These are phyloP conservation scores for Triadica sebifera DNA, from an alignment of 345 rosid species.

Conservation along the genomic window DNA sequence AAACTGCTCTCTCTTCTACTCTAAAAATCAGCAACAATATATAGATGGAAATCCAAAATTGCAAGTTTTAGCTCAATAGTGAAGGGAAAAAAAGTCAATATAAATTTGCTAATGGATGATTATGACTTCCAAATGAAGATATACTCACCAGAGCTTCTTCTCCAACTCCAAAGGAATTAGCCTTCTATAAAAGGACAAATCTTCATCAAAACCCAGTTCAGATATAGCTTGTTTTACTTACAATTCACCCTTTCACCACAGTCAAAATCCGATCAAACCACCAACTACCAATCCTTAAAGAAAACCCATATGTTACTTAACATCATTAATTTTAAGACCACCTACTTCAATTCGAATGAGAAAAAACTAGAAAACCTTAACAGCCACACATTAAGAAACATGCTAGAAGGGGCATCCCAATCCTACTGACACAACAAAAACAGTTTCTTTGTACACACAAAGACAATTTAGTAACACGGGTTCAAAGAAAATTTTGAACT, in stretches of 20 bases:
- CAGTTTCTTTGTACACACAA: constrained; percentile 19
- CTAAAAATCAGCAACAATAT: constrained; percentile 1
- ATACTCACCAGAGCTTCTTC: constrained; percentile 10
- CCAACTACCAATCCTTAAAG: constrained; percentile 10
- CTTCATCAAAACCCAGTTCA: constrained; percentile 23
- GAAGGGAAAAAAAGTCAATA: constrained; percentile 9
- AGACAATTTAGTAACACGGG: constrained; percentile 40
- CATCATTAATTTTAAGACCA: neutral
- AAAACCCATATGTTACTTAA: neutral
- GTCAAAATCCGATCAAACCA: constrained; percentile 14
- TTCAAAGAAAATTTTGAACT: constrained; percentile 10
- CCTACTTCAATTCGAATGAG: neutral
- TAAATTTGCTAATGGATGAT: constrained; percentile 18
- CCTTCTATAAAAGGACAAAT: constrained; percentile 9
- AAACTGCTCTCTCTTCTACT: constrained; percentile 10
- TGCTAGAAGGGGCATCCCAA: constrained; percentile 17
- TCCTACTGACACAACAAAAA: constrained; percentile 23
- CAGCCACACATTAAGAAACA: constrained; percentile 14
- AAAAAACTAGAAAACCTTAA: constrained; percentile 12
- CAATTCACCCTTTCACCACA: constrained; percentile 19
- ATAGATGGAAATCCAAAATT: constrained; percentile 13
- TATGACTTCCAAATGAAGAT: constrained; percentile 32
- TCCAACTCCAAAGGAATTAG: constrained; percentile 18
- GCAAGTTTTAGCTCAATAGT: constrained; percentile 19
- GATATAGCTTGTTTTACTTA: constrained; percentile 11